phyloP scores from a whole-genome alignment of 305 asterid genomes.

The Rubia tinctorum region DNA sequence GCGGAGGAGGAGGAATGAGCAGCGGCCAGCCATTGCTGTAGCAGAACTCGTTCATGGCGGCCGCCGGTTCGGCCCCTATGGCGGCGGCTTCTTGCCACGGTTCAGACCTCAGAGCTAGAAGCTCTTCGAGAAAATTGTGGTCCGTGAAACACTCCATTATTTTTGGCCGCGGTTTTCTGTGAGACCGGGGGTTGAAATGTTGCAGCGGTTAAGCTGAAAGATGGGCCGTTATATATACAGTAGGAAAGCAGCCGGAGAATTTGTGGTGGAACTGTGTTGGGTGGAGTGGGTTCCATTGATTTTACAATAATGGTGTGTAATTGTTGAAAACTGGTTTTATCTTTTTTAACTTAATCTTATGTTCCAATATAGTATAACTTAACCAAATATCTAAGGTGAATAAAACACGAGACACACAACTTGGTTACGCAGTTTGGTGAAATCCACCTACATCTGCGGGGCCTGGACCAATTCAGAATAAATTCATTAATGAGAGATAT shows the following conservation, averaged over 20 bases:
- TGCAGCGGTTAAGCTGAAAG: not conserved
- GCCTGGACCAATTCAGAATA: too few relatives aligned
- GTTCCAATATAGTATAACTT: too few relatives aligned
- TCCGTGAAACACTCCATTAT: conserved; percentile 23
- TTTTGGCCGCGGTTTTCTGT: not conserved
- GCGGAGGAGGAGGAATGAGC: not conserved
- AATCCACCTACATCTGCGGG: too few relatives aligned
- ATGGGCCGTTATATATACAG: not conserved
- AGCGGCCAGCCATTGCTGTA: not conserved
- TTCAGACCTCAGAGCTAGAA: conserved; percentile 34
- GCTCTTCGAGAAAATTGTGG: conserved; percentile 45
- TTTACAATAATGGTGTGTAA: not conserved
- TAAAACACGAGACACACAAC: too few relatives aligned
- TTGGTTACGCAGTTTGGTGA: too few relatives aligned
- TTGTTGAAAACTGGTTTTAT: too few relatives aligned
- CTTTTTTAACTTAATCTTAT: too few relatives aligned
- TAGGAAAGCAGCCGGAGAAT: not conserved
- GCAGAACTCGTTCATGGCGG: not conserved
- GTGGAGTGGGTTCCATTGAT: not conserved
- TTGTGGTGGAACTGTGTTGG: not conserved
- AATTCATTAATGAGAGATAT: too few relatives aligned
- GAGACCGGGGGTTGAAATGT: not conserved
- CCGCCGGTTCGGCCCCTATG: conserved; percentile 13
- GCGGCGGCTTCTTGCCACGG: conserved; percentile 21
- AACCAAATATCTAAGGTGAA: too few relatives aligned